These are phyloP conservation scores for Wallemia mellicola DNA, from an alignment of 1,284 basidiomycete genomes.

Conservation along the genomic window DNA sequence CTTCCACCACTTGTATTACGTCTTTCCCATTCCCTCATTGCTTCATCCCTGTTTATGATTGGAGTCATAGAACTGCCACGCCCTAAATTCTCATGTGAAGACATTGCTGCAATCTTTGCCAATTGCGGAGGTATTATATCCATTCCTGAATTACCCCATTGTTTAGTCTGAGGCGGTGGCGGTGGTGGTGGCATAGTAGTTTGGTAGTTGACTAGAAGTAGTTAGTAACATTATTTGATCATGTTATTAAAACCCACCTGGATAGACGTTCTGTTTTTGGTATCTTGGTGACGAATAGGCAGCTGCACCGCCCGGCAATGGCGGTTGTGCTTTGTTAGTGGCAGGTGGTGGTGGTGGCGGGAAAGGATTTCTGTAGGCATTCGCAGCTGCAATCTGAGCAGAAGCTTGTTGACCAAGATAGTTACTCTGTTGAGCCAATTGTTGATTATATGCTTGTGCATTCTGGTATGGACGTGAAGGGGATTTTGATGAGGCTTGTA, in stretches of 20 bases:
- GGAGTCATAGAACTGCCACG: conserved; percentile 32
- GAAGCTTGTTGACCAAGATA: conserved; percentile 40
- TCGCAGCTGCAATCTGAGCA: conserved; percentile 25
- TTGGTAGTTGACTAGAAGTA: not conserved
- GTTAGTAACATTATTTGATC: too few species aligned
- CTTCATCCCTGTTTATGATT: conserved; percentile 62
- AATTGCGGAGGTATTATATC: conserved; percentile 73
- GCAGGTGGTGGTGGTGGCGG: conserved; percentile 5
- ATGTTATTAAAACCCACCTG: not conserved
- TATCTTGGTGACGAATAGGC: conserved; percentile 4
- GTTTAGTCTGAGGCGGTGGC: not conserved
- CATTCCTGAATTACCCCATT: conserved; percentile 22
- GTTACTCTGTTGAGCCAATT: conserved; percentile 72
- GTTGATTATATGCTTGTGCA: conserved; percentile 77
- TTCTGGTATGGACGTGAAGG: conserved; percentile 63
- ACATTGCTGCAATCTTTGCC: conserved; percentile 54
- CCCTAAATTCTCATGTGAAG: conserved; percentile 17
- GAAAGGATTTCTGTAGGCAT: conserved; percentile 26
- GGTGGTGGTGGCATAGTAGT: conserved; percentile 3
- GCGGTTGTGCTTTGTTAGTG: conserved; percentile 15
- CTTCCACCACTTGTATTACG: too few species aligned
- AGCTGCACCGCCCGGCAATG: conserved; percentile 7
- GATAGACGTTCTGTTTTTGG: conserved; percentile 6
- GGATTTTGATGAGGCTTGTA: conserved; percentile 36
- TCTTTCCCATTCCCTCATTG: conserved; percentile 65